Percentiles rank a stretch among this genome's conserved stretches.
Conservation (phyloP, 352 stramenopile genomes). For the Pythium grandisporangium region DNA sequence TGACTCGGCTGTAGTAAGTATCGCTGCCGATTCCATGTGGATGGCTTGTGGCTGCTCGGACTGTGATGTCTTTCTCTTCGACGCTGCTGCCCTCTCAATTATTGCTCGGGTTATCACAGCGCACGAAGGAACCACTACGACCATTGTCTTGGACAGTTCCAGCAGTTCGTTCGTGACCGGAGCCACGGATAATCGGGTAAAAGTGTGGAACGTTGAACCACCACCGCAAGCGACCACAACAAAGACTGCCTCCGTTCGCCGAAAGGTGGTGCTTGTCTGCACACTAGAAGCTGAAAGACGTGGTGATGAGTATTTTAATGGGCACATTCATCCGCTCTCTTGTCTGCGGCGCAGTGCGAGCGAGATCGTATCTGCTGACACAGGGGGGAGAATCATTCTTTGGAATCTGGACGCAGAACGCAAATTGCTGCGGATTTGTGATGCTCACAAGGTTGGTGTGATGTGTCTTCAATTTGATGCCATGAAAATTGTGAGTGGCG, state of each 20-base stretch:
- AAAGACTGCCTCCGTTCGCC: no score
- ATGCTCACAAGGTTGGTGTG: slow-evolving; percentile 40
- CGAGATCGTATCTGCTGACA: slow-evolving; percentile 70
- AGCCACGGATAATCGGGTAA: slow-evolving; percentile 47
- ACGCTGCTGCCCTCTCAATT: slow-evolving; percentile 23
- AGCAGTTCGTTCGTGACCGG: slow-evolving; percentile 38
- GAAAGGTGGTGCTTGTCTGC: slow-evolving; percentile 20
- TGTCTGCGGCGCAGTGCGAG: slow-evolving; percentile 50
- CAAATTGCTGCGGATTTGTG: slow-evolving; percentile 53
- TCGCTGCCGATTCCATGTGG: slow-evolving; percentile 42
- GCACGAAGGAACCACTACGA: slow-evolving; percentile 38
- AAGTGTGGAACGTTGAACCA: slow-evolving; percentile 44
- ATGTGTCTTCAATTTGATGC: slow-evolving; percentile 71
- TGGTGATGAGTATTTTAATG: slow-evolving; percentile 35
- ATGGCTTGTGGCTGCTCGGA: slow-evolving; percentile 53
- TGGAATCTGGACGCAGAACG: slow-evolving; percentile 59
- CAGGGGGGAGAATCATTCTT: slow-evolving; percentile 40
- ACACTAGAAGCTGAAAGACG: slow-evolving; percentile 27
- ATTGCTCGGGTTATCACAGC: slow-evolving; percentile 43
- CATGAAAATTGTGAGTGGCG: slow-evolving; percentile 59
- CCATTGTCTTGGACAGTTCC: slow-evolving; percentile 33
- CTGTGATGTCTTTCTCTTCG: slow-evolving; percentile 66
- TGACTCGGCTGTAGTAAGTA: slow-evolving; percentile 60
- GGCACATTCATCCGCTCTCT: slow-evolving; percentile 41
- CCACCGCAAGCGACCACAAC: slow-evolving; percentile 8